Base-by-base conservation (phyloP, 345 rosid genomes). In the Dipteronia dyeriana region DNA sequence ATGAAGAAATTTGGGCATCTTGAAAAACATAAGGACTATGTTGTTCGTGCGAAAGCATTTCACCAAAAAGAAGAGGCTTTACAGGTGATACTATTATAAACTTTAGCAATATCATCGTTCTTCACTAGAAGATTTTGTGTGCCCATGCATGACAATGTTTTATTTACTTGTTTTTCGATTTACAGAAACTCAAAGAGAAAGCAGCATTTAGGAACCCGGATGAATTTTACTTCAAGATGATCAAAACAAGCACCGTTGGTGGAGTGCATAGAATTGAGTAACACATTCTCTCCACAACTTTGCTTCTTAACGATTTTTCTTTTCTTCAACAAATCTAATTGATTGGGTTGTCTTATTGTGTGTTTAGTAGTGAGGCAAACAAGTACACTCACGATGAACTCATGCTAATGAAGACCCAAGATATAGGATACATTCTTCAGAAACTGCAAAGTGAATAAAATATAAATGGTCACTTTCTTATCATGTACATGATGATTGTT, bases 21-120 rank as follows among this genome's bases (percentile, higher is more conserved):
- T 17, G 98, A 95, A 83, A 93, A 95, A 81, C 99, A 95, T 79
- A 93, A 93, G 84, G 99, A 95, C 83, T 95, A 95, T 87, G 85
- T 87, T 38, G 79, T 85, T 75, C 92, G 96, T 56, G 99, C 97
- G 0, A 86, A 83, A 73, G 91, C 91, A 22, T 91, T 54, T 77
- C 98, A 93, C 86, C 74, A 85, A 68, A 91, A 95, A 81, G 90
- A 91, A 80, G 93, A 90, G 4, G 70, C 88, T 29, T 75, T 88
- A 81, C 87, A 57, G 86, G 96, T 31, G 31, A 26, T 61, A 29
- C 61, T 41, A 31, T 67, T 25, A 25, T 39, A 75, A 19, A 29
- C 39, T 41, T 25, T 20, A 19, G 8, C 0, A 22, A 25, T 26
- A 22, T 38, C 29, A 31, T 31, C 4, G 4, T 70, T 74, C 2